phyloP scores from a whole-genome alignment of 441 rosid genomes.

The Iberis amara region DNA sequence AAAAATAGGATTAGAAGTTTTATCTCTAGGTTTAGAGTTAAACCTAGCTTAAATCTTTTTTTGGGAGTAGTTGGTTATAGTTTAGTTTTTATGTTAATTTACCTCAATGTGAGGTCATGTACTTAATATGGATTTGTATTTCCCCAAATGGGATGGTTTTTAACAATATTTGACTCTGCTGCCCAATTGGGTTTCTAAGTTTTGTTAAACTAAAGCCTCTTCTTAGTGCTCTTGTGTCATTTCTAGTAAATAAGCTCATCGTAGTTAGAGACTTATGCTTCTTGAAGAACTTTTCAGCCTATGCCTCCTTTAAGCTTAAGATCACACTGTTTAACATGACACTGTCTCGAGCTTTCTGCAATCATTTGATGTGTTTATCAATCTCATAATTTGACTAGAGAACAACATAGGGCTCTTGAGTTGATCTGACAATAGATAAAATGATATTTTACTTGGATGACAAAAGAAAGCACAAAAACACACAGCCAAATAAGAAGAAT shows the following conservation, averaged over 20 bases:
- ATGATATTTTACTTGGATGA: slow-evolving; percentile 14
- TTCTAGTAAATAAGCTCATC: background rate
- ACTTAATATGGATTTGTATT: too few relatives aligned
- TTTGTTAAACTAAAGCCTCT: background rate
- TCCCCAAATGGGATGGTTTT: too few relatives aligned
- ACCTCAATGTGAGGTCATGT: too few relatives aligned
- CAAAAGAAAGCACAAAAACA: slow-evolving; percentile 23
- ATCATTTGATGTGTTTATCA: background rate
- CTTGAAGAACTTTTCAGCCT: background rate
- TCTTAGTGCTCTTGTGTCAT: background rate
- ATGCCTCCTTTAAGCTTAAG: background rate
- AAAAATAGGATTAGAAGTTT: too few relatives aligned
- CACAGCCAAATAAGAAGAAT: slow-evolving; percentile 14
- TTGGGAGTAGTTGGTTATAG: too few relatives aligned
- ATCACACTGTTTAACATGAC: background rate
- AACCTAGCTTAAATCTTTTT: too few relatives aligned
- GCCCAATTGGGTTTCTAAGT: too few relatives aligned
- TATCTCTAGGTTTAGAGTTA: too few relatives aligned
- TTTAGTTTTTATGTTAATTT: too few relatives aligned
- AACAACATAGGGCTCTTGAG: background rate
- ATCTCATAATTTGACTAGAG: slow-evolving; percentile 5
- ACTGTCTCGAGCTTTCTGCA: background rate
- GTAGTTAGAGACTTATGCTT: background rate
- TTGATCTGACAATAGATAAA: too few relatives aligned
- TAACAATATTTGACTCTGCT: too few relatives aligned